Evolutionary conservation across 805 yeast species (phyloP).

Genomic region (Candida odintsovae): DNA sequence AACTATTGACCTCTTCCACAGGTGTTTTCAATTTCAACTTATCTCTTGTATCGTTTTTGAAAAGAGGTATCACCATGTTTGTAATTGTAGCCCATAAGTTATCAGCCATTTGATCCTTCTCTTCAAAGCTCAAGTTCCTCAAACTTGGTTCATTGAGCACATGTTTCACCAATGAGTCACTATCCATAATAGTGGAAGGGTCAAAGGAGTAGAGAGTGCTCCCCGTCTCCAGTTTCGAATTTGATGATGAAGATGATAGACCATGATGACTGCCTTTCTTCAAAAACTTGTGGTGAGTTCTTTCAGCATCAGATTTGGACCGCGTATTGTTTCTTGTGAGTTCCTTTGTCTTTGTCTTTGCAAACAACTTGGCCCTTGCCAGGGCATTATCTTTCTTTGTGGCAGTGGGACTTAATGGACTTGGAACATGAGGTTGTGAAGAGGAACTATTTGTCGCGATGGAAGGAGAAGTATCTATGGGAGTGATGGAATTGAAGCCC

Average conservation of each 20-base stretch:
- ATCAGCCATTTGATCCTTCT: constrained; percentile 37
- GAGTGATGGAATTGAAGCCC: constrained; percentile 19
- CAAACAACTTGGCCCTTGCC: constrained; percentile 21
- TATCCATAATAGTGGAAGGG: constrained; percentile 23
- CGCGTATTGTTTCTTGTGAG: constrained; percentile 6
- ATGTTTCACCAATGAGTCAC: constrained; percentile 25
- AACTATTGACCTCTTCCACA: constrained; percentile 50
- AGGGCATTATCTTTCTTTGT: constrained; percentile 18
- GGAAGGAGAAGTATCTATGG: constrained; percentile 5
- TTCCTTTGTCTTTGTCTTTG: constrained; percentile 23
- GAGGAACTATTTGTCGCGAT: not conserved
- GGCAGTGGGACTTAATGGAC: constrained; percentile 12
- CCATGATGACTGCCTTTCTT: constrained; percentile 19
- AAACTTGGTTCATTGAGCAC: constrained; percentile 26
- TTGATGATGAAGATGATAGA: constrained; percentile 32
- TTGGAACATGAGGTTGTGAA: not conserved
- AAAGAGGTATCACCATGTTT: constrained; percentile 39
- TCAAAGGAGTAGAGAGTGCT: constrained; percentile 33
- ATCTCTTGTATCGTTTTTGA: constrained; percentile 34
- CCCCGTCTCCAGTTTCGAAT: constrained; percentile 29
- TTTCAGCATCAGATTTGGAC: constrained; percentile 10
- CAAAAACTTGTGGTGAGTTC: constrained; percentile 17
- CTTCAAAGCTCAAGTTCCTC: constrained; percentile 26
- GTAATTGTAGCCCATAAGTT: constrained; percentile 45
- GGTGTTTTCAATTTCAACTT: constrained; percentile 36